These are phyloP conservation scores for Funneliformis mosseae DNA, from an alignment of 192 early-diverging fungal genomes.

Conservation along the genomic window DNA sequence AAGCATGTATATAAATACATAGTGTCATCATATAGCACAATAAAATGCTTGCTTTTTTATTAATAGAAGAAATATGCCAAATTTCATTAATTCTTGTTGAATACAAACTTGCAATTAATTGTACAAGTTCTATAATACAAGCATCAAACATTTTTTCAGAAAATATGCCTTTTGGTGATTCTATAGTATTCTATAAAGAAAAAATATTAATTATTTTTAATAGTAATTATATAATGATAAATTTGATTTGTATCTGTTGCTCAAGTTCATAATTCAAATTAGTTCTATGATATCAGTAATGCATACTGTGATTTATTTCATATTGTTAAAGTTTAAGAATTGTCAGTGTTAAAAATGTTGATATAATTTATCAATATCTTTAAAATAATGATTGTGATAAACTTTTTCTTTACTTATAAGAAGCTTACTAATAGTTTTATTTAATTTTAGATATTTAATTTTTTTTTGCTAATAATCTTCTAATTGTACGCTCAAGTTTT, in stretches of 20 bases:
- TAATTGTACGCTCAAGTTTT: not conserved
- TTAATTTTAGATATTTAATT: no score
- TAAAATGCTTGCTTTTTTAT: not conserved
- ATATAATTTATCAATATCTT: not conserved
- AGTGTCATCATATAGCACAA: slow-evolving; percentile 1
- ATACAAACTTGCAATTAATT: not conserved
- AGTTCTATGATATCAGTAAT: not conserved
- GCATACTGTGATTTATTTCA: not conserved
- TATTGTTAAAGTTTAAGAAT: not conserved
- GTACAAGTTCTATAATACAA: not conserved
- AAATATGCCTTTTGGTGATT: not conserved
- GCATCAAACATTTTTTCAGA: not conserved
- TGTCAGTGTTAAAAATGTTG: not conserved
- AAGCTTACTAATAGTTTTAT: no score
- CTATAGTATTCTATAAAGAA: not conserved
- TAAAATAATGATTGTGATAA: not conserved
- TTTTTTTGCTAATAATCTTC: not conserved
- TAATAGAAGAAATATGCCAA: not conserved
- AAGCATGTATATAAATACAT: not conserved
- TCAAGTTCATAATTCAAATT: not conserved
- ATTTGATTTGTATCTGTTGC: not conserved
- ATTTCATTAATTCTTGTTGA: not conserved
- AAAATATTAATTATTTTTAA: not conserved
- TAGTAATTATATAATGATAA: not conserved
- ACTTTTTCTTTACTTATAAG: no score